Conservation (phyloP, 371 early-diverging fungal genomes). For the Dinochytrium kinnereticum region DNA sequence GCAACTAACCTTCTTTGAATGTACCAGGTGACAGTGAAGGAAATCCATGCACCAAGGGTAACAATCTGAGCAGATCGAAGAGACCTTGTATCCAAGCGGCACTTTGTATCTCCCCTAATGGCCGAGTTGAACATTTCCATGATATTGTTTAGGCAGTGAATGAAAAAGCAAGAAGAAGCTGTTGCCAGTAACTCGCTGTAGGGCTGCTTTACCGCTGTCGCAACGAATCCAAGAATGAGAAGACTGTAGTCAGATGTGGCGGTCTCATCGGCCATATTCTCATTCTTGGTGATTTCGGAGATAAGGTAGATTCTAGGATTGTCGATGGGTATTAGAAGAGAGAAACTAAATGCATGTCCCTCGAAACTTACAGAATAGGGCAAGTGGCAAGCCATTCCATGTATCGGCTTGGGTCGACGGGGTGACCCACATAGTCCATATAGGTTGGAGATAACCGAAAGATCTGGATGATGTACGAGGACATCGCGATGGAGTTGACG, state of each 20-base stretch:
- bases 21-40: constrained; percentile 33
- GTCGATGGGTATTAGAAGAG: background rate
- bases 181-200: constrained; percentile 26
- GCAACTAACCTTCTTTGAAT: constrained; percentile 19
- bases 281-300: constrained; percentile 37
- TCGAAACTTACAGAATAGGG: constrained; percentile 36
- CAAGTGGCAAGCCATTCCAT: constrained; percentile 49
- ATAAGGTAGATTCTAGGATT: constrained; percentile 37
- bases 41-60: constrained; percentile 37
- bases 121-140: constrained; percentile 30
- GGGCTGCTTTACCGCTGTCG: constrained; percentile 37
- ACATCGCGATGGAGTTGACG: constrained; percentile 26
- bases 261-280: constrained; percentile 22
- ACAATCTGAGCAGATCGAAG: constrained; percentile 22
- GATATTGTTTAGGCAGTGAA: constrained; percentile 23
- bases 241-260: constrained; percentile 36
- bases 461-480: constrained; percentile 21
- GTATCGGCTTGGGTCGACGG: constrained; percentile 42
- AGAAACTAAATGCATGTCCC: background rate
- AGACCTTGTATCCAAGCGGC: constrained; percentile 24
- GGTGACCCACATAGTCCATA: constrained; percentile 30
- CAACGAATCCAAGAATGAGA: constrained; percentile 37
- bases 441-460: constrained; percentile 34
- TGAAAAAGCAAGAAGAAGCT: constrained; percentile 21
- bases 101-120: constrained; percentile 31